Evolutionary conservation across 257 asterid species (phyloP), one percentile per base, ranked within the genome.

Genomic region (Leptodermis oblonga): DNA sequence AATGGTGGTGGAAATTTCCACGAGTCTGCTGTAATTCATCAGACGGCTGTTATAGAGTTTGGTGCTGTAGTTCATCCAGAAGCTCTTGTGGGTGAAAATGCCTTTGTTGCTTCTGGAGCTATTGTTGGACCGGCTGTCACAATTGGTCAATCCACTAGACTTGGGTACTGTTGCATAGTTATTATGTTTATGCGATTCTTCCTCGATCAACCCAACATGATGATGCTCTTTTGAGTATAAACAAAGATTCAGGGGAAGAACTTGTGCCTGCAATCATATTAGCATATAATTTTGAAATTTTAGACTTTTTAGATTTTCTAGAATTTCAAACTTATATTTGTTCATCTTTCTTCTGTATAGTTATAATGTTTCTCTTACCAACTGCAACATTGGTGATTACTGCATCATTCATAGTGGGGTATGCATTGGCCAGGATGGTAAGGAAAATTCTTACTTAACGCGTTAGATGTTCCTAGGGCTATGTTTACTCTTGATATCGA

Each of bases 381-480:
- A 90, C 75, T 90, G 97, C 88, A 76, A 74, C 22, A 56, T 90
- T 67, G 98, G 97, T 18, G 90, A 90, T 64, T 87, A 22, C 70
- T 90, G 96, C 76, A 66, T 79, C 68, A 81, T 93, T 74, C 95
- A 90, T 73, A 83, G 84, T 72, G 98, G 98, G 60, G 97, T 75
- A 69, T 87, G 92, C 95, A 82, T 88, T 71, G 96, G 98, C 75
- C 98, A 93, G 84, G 98, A 93, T 79, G 97, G 98, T 90, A 77
- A 84, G 79, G 34, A 26, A 30, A 51, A 30, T 3, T 30, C 26
- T 65, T 28, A 48, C 8, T 18, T 10, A n/a, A 65, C n/a, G n/a
- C n/a, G n/a, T n/a, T n/a, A n/a, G n/a, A n/a, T 31, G 28, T 25
- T 49, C 42, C 46, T 26, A n/a, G 6, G 4, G n/a, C 39, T 37